Base-by-base conservation (phyloP, 2,329 filamentous ascomycete genomes). In the Chalaropsis thielavioides region DNA sequence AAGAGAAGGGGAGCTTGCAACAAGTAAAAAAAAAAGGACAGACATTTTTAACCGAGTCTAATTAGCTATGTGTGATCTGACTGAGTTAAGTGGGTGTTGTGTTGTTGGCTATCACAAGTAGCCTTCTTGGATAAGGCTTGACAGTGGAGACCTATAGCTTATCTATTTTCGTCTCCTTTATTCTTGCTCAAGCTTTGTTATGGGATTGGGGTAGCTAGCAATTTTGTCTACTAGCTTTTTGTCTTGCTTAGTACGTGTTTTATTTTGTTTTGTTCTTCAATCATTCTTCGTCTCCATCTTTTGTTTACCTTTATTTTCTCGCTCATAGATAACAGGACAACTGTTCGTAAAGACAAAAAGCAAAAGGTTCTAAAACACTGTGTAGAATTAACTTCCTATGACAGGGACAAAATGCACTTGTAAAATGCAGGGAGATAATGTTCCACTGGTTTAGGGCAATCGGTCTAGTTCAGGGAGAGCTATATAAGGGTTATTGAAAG, bases 111-210 rank as follows among this genome's bases (percentile, higher is more conserved):
- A 51, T 51, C 46, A 13, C 19, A 10, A 51, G 46, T 27, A 15
- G 2, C 59, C 19, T 61, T 61, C 40, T 46, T 51, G 46, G 46
- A 24, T 51, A 38, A 38, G 35, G 46, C 46, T 51, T 22, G 10
- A 24, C 46, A 51, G 46, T 40, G 38, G 56, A 60, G 27, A 41
- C 31, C 17, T 60, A 17, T 38, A 60, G 31, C 24, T 35, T 41
- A 38, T n/a, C 27, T 60, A n/a, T 41, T 60, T 38, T 60, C 31
- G 56, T 60, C 56, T 38, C 56, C 38, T 60, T 38, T 38, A 35
- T 60, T 51, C 31, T 38, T 40, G 8, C 17, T 38, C 27, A n/a
- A 19, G 38, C 31, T 41, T 5, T 10, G 27, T 19, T 2, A 19
- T 13, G n/a, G 56, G 31, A 60, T 35, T 35, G 38, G 46, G 46